Conservation (phyloP, 768 basidiomycete species). For the Leccinum subgranulosum region DNA sequence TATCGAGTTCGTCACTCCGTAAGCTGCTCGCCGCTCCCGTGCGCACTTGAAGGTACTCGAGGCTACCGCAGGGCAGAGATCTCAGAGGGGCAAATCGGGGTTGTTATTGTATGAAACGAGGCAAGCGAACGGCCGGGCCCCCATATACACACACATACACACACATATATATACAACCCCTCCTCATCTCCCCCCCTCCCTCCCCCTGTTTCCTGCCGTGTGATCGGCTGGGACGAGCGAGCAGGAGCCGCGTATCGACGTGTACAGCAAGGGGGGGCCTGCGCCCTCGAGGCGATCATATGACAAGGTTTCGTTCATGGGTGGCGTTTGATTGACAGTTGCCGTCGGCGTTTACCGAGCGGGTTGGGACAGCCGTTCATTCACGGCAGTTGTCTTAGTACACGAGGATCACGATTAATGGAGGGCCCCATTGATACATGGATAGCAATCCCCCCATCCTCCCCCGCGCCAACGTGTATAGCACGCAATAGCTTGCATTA, state of each 20-base stretch:
- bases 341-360: conserved; percentile 20
- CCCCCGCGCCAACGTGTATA: conserved; percentile 6
- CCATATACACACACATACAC: neutral
- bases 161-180: neutral
- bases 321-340: conserved; percentile 23
- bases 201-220: neutral
- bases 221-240: conserved; percentile 6
- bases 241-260: neutral
- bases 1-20: neutral
- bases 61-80: neutral
- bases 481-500: conserved; percentile 3
- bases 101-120: neutral
- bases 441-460: neutral
- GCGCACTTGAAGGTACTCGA: neutral
- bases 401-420: conserved; percentile 16
- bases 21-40: neutral
- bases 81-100: neutral
- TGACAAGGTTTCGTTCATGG: conserved; percentile 21
- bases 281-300: conserved; percentile 18
- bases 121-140: neutral
- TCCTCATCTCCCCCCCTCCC: neutral
- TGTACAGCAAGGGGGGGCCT: conserved; percentile 11
- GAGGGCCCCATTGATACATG: conserved; percentile 4
- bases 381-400: conserved; percentile 9
- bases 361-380: neutral